Conservation (phyloP, 2,329 filamentous ascomycete genomes). For the Fonsecaea nubica region DNA sequence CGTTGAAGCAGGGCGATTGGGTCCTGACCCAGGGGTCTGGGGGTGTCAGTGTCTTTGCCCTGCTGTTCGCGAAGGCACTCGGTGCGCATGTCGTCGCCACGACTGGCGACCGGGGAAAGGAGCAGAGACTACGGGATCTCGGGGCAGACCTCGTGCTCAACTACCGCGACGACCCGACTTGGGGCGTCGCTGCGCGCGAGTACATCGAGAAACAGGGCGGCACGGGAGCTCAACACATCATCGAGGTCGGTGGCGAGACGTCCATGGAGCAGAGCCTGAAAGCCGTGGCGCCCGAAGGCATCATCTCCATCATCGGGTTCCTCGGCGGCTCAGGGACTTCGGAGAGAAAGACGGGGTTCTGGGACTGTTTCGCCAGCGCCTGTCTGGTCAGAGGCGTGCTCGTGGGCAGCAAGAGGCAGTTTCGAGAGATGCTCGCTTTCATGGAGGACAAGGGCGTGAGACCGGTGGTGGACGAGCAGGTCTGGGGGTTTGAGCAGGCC, state of each 20-base stretch:
- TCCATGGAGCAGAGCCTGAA: slow-evolving; percentile 64
- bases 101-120: slow-evolving; percentile 61
- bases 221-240: slow-evolving; percentile 65
- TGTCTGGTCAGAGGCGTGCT: slow-evolving; percentile 64
- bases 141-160: slow-evolving; percentile 67
- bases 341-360: slow-evolving; percentile 51
- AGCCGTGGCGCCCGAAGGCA: slow-evolving; percentile 56
- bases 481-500: slow-evolving; percentile 59
- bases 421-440: slow-evolving; percentile 66
- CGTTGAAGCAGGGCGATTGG: slow-evolving; percentile 60
- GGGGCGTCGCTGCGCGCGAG: slow-evolving; percentile 63
- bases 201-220: slow-evolving; percentile 53
- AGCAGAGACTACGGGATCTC: slow-evolving; percentile 54
- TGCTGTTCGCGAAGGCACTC: slow-evolving; percentile 35
- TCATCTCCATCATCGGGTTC: slow-evolving; percentile 59
- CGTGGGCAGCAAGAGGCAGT: slow-evolving; percentile 62
- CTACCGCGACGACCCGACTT: slow-evolving; percentile 63
- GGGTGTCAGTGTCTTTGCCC: slow-evolving; percentile 60
- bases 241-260: slow-evolving; percentile 69
- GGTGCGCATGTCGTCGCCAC: slow-evolving; percentile 65
- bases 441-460: slow-evolving; percentile 66
- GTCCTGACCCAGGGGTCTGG: slow-evolving; percentile 68
- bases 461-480: slow-evolving; percentile 64
- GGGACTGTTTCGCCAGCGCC: slow-evolving; percentile 58
- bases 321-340: slow-evolving; percentile 48